Evolutionary conservation across 2,329 filamentous ascomycete species (phyloP), one percentile per base, ranked within the genome.

Genomic region (Aspergillus awamori): DNA sequence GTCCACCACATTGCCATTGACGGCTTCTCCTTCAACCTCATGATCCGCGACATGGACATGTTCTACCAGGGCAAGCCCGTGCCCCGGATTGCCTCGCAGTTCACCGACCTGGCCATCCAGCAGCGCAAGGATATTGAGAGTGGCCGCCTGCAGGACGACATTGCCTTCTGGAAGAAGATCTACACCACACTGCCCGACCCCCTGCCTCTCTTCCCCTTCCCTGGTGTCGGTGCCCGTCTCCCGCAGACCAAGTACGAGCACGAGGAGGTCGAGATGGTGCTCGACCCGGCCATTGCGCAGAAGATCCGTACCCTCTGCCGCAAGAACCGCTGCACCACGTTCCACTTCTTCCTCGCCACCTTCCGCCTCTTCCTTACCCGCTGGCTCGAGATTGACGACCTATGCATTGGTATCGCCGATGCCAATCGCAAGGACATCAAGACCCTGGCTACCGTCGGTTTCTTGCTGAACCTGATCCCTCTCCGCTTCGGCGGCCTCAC

Each of bases 361-460:
- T 75, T 81, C 58, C 65, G 77, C n/a, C 67, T 72, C 0, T 53
- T 83, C 13, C 70, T 83, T 0, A 72, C 70, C 10, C 64, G 69
- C 6, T 76, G 76, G 24, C 61, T 70, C 0, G 74, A 75, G 11
- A 55, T 74, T 1, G 72, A 79, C 2, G 75, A 81, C 20, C 57
- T 84, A 41, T 72, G 70, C 56, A 82, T 86, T 55, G 83, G 83
- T 5, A 73, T 84, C 8, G 77, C 77, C 0, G 82, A 85, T 66
- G 79, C 79, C 1, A 79, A 77, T 53, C 69, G 79, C 1, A 65
- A 53, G 0, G 77, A 82, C 1, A 59, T 58, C 10, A 61, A 72
- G 1, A 57, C 74, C 2, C 59, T 69, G 7, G 57, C 65, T 1
- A 82, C 69, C 2, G 67, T 85, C 1, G 84, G 84, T 1, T 69